Conservation (phyloP, 257 asterid species). For the Mitragyna speciosa region DNA sequence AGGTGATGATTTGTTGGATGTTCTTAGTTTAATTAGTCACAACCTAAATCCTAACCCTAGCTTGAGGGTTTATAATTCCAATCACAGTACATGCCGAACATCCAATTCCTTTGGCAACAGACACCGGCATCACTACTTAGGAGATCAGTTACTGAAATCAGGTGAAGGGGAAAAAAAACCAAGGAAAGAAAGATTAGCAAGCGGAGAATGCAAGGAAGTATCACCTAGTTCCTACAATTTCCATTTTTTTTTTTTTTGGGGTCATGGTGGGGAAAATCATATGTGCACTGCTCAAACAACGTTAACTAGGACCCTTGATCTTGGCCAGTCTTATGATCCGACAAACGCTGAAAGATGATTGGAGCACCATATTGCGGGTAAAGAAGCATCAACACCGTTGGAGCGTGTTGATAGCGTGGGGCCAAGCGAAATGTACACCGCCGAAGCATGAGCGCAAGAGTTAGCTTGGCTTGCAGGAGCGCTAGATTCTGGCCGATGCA, state of each 20-base stretch:
- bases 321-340: conserved; percentile 15
- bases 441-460: conserved; percentile 40
- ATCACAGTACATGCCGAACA: conserved; percentile 22
- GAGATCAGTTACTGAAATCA: conserved; percentile 1
- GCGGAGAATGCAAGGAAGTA: conserved; percentile 18
- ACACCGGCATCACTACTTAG: conserved; percentile 24
- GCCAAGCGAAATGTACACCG: conserved; percentile 35
- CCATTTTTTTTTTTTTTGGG: conserved; percentile 8
- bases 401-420: conserved; percentile 46
- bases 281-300: too few relatives aligned
- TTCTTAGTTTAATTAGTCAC: conserved; percentile 18
- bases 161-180: background rate
- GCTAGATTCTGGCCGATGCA: conserved; percentile 51
- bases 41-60: conserved; percentile 29
- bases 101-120: conserved; percentile 21
- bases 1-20: background rate
- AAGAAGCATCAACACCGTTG: conserved; percentile 49
- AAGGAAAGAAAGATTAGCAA: background rate
- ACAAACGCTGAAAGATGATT: conserved; percentile 32
- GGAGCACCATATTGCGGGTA: conserved; percentile 53
- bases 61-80: background rate
- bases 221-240: conserved; percentile 24
- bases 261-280: background rate
- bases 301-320: conserved; percentile 17
- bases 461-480: conserved; percentile 38